These are phyloP conservation scores for Rhodotorula sp. DNA, from an alignment of 1,284 basidiomycete species.

Conservation along the genomic window DNA sequence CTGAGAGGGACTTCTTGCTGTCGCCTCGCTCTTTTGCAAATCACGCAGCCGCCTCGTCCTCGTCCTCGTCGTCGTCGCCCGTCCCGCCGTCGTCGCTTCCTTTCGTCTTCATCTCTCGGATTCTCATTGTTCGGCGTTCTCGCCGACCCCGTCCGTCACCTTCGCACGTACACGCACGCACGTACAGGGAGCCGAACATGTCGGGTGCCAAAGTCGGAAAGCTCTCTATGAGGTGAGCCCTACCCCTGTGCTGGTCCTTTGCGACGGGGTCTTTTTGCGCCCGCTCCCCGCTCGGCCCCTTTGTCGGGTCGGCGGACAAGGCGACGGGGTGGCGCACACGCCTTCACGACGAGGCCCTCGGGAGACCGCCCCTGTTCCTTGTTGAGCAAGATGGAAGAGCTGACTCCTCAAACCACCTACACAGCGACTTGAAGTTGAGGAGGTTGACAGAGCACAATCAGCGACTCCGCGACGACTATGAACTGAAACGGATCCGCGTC, in stretches of 20 bases:
- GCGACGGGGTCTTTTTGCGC: too few relatives aligned
- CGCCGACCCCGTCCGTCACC: not conserved
- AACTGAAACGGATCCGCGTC: conserved; percentile 79
- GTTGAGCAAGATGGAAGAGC: not conserved
- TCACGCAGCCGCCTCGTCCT: too few relatives aligned
- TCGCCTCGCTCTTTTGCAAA: too few relatives aligned
- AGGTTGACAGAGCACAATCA: conserved; percentile 91
- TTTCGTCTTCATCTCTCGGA: not conserved
- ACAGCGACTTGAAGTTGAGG: conserved; percentile 82
- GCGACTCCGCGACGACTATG: conserved; percentile 83
- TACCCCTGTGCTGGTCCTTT: not conserved
- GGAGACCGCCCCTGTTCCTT: not conserved
- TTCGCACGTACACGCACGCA: not conserved
- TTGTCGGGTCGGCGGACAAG: not conserved
- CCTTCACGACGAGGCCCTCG: not conserved
- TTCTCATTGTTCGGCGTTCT: not conserved
- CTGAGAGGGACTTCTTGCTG: too few relatives aligned
- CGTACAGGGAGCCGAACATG: not conserved
- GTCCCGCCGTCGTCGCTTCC: not conserved
- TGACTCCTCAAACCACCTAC: not conserved
- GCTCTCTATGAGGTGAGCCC: conserved; percentile 37
- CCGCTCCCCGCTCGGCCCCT: conserved; percentile 1
- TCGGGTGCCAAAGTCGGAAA: conserved; percentile 20
- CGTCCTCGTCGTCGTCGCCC: not conserved
- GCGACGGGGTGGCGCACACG: not conserved